Evolutionary conservation across 208 protist species (phyloP).

Genomic region (Naegleria lovaniensis): DNA sequence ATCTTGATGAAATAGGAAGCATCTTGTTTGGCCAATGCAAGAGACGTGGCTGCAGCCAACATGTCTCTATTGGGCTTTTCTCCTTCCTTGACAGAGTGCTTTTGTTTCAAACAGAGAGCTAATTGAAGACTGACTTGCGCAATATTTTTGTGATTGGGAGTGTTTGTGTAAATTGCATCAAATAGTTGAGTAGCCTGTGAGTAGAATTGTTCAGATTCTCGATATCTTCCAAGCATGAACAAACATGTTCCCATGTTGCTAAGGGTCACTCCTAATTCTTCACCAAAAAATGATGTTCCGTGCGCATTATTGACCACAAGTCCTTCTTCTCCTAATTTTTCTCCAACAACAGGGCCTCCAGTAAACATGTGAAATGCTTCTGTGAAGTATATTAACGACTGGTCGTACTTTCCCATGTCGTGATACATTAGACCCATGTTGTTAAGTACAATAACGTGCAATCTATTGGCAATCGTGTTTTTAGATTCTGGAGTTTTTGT

Average conservation of each 20-base stretch:
- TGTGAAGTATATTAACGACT: background rate
- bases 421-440: conserved; percentile 10
- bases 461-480: background rate
- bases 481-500: background rate
- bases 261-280: background rate
- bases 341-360: background rate
- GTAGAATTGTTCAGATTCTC: background rate
- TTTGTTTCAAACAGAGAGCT: background rate
- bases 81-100: background rate
- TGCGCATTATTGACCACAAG: background rate
- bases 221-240: background rate
- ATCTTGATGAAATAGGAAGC: background rate
- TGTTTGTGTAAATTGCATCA: background rate
- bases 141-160: conserved; percentile 14
- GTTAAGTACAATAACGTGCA: background rate
- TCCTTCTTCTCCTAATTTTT: background rate
- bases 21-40: background rate
- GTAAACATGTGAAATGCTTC: background rate
- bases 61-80: background rate
- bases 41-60: background rate
- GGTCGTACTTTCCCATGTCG: background rate
- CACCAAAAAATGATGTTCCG: background rate
- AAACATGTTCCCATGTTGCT: background rate
- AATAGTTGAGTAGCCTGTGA: background rate
- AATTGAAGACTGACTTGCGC: background rate